phyloP scores from a whole-genome alignment of 805 yeast species.

The Ogataea degrootiae region DNA sequence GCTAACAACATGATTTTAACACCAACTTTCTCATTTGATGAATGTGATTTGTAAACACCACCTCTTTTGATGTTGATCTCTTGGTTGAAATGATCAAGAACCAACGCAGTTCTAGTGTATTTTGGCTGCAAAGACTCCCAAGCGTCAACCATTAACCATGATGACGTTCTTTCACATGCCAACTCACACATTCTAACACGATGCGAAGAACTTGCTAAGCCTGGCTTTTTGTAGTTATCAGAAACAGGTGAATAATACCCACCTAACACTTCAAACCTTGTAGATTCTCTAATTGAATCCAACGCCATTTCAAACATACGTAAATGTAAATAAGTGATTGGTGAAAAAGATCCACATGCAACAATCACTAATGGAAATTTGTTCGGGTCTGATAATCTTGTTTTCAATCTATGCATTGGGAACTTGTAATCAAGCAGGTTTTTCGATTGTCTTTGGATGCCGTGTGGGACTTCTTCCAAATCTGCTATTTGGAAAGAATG shows the following conservation, averaged over 20 bases:
- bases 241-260: conserved; percentile 95
- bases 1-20: conserved; percentile 94
- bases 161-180: conserved; percentile 93
- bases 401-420: conserved; percentile 82
- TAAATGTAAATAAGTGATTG: conserved; percentile 89
- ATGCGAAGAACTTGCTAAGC: conserved; percentile 82
- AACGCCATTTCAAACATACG: conserved; percentile 99
- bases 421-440: conserved; percentile 64
- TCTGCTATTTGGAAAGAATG: conserved; percentile 75
- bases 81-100: conserved; percentile 92
- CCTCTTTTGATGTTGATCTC: conserved; percentile 89
- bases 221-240: conserved; percentile 89
- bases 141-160: conserved; percentile 99
- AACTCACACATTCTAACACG: conserved; percentile 97
- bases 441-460: conserved; percentile 83
- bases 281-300: conserved; percentile 86
- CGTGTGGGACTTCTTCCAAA: conserved; percentile 95
- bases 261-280: conserved; percentile 91
- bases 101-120: conserved; percentile 92
- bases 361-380: conserved; percentile 90
- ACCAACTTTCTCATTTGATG: conserved; percentile 49
- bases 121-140: conserved; percentile 94
- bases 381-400: conserved; percentile 60
- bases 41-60: conserved; percentile 65
- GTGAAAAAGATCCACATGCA: conserved; percentile 97